A percentile compares a stretch with the other conserved stretches of the same genome.
Conservation (phyloP, 345 rosid genomes). For the Eutrema yunnanense region DNA sequence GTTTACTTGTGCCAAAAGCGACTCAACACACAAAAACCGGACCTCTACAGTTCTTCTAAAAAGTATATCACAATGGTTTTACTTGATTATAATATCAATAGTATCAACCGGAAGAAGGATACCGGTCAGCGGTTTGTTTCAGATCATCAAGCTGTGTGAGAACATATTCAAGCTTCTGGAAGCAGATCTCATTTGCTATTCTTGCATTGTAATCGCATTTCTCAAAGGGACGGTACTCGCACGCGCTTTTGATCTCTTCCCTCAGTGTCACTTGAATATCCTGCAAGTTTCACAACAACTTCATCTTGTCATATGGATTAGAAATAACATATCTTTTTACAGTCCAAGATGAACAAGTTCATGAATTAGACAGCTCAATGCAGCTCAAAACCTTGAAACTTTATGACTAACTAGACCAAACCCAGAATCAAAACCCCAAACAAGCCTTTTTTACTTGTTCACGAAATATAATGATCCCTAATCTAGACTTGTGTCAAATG, state of each 20-base stretch:
- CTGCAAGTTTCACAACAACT: conserved; percentile 25
- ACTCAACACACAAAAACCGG: not conserved
- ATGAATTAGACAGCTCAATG: not conserved
- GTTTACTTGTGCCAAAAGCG: not conserved
- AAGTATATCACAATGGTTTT: not conserved
- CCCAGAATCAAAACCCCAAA: not conserved
- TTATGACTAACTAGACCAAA: not conserved
- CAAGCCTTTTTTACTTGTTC: not conserved
- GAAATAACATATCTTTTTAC: not conserved
- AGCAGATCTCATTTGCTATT: conserved; percentile 74
- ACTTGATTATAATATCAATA: not conserved
- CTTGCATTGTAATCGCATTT: conserved; percentile 80
- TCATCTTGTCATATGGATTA: not conserved
- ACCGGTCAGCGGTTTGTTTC: conserved; percentile 39
- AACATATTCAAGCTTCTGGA: conserved; percentile 59
- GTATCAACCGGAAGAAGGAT: conserved; percentile 25
- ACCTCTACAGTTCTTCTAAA: not conserved
- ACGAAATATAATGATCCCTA: not conserved
- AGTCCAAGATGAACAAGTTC: not conserved
- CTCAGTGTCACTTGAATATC: conserved; percentile 84
- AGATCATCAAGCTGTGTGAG: conserved; percentile 56
- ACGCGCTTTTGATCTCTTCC: conserved; percentile 91
- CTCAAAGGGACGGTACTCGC: conserved; percentile 96
- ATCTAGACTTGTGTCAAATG: not conserved
- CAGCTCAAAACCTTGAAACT: not conserved